Evolutionary conservation across 2,329 filamentous ascomycete species (phyloP).

Genomic region (Fusarium succisae): DNA sequence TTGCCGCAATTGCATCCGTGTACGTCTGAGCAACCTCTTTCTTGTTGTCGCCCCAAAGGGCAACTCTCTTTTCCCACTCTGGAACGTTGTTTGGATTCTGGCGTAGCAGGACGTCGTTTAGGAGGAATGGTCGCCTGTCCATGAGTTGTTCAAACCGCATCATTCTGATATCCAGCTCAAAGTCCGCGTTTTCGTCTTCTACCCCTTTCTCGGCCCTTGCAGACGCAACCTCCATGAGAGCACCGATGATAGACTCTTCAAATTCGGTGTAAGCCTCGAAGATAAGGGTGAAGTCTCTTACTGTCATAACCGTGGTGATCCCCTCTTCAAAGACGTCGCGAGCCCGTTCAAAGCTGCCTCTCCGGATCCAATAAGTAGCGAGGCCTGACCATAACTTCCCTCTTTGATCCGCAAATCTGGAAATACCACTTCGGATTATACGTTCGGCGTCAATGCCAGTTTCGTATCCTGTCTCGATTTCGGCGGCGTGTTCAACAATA

Average conservation of each 20-base stretch:
- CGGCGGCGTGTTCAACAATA: conserved; percentile 87
- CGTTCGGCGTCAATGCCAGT: conserved; percentile 88
- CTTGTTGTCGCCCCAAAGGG: conserved; percentile 93
- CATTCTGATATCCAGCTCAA: conserved; percentile 96
- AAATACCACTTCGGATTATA: conserved; percentile 92
- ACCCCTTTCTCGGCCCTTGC: conserved; percentile 80
- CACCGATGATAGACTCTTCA: conserved; percentile 93
- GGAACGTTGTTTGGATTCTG: conserved; percentile 97
- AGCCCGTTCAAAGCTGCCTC: conserved; percentile 90
- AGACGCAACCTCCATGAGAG: conserved; percentile 88
- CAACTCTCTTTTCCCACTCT: conserved; percentile 98
- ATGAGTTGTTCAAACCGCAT: conserved; percentile 98
- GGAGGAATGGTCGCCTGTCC: conserved; percentile 93
- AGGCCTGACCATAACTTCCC: conserved; percentile 95
- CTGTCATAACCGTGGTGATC: conserved; percentile 97
- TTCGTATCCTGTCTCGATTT: conserved; percentile 83
- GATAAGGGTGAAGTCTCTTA: conserved; percentile 94
- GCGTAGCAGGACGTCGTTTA: conserved; percentile 93
- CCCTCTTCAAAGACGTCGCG: conserved; percentile 96
- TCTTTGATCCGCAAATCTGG: conserved; percentile 89
- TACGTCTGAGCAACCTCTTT: conserved; percentile 93
- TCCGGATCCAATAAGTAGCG: conserved; percentile 95
- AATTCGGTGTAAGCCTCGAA: conserved; percentile 98
- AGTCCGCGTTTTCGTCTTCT: conserved; percentile 84
- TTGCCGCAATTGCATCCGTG: conserved; percentile 90